Evolutionary conservation across 345 rosid species (phyloP).

Genomic region (Cardamine occulta): DNA sequence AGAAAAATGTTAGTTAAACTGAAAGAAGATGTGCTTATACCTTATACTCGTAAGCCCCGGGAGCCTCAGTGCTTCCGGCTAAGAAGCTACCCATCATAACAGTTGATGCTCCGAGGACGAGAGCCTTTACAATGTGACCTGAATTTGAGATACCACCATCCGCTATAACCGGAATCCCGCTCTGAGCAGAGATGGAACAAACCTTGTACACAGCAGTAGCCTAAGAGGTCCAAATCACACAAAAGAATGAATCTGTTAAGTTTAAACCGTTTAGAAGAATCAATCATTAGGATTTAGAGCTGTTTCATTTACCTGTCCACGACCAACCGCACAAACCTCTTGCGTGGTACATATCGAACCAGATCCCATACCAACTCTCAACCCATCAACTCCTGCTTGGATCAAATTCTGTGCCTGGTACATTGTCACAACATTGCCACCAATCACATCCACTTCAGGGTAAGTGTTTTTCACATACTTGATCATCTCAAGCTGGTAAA

Average conservation of each 20-base stretch:
- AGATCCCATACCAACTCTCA: constrained; percentile 95
- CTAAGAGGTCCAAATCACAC: constrained; percentile 44
- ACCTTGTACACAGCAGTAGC: constrained; percentile 98
- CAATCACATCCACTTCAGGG: constrained; percentile 81
- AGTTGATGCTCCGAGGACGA: constrained; percentile 88
- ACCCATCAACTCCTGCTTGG: constrained; percentile 77
- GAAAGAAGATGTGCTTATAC: constrained; percentile 44
- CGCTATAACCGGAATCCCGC: constrained; percentile 83
- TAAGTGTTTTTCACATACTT: constrained; percentile 67
- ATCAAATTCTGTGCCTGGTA: constrained; percentile 88
- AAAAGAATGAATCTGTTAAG: neutral
- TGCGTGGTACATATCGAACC: constrained; percentile 97
- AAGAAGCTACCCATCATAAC: constrained; percentile 98
- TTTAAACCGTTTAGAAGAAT: neutral
- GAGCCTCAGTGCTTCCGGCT: constrained; percentile 93
- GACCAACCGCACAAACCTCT: constrained; percentile 95
- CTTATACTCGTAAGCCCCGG: constrained; percentile 70
- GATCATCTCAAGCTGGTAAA: constrained; percentile 86
- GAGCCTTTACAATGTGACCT: constrained; percentile 94
- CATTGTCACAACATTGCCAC: constrained; percentile 90
- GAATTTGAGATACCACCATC: constrained; percentile 98
- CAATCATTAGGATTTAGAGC: neutral
- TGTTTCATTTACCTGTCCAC: constrained; percentile 75
- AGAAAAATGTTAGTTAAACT: neutral
- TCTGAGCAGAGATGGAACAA: constrained; percentile 69